Evolutionary conservation across 768 basidiomycete genomes (phyloP).

Genomic region (Phaeotremella fagi): DNA sequence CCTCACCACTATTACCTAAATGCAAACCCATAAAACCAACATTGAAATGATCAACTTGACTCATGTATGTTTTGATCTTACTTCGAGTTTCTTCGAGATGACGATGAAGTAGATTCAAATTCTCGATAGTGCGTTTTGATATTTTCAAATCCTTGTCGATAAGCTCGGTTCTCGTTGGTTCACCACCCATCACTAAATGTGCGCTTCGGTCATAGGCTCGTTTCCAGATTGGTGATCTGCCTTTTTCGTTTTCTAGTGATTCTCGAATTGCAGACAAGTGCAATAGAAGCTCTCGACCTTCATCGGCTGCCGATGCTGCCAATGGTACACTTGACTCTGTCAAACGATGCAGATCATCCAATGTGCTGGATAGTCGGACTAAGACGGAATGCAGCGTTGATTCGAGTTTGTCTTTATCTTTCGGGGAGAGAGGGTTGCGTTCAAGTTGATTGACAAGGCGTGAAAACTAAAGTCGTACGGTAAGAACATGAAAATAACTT

Average conservation of each 20-base stretch:
- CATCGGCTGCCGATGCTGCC: slow-evolving; percentile 14
- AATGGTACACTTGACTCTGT: slow-evolving; percentile 11
- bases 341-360: slow-evolving; percentile 20
- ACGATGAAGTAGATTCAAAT: slow-evolving; percentile 15
- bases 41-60: slow-evolving; percentile 36
- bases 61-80: slow-evolving; percentile 25
- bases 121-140: slow-evolving; percentile 24
- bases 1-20: slow-evolving; percentile 21
- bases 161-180: slow-evolving; percentile 20
- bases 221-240: slow-evolving; percentile 30
- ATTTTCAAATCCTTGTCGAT: slow-evolving; percentile 26
- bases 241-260: slow-evolving; percentile 16
- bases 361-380: slow-evolving; percentile 18
- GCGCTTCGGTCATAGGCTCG: slow-evolving; percentile 12
- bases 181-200: slow-evolving; percentile 37
- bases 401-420: slow-evolving; percentile 17
- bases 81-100: slow-evolving; percentile 19
- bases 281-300: slow-evolving; percentile 11
- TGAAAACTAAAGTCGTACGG: slow-evolving; percentile 13
- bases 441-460: slow-evolving; percentile 23
- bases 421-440: slow-evolving; percentile 1
- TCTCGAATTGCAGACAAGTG: slow-evolving; percentile 8
- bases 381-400: slow-evolving; percentile 30
- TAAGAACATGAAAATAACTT: neutral
- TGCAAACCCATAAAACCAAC: slow-evolving; percentile 42